A percentile compares a stretch with the other conserved stretches of the same genome.
Conservation (phyloP, 2,329 filamentous ascomycete species). For the Alternaria burnsii region DNA sequence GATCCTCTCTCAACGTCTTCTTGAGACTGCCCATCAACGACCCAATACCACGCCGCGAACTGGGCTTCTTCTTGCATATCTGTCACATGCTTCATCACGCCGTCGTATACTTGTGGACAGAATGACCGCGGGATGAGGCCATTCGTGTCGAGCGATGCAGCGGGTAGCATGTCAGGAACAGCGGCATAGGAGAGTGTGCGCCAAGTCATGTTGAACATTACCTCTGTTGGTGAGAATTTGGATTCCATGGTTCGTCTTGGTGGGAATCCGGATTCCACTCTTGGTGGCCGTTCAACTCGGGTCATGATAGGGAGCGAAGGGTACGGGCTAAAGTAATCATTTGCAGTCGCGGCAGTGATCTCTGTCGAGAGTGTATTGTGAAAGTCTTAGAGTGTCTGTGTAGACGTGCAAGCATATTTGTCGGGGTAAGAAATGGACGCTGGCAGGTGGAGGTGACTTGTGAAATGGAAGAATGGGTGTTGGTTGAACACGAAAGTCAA, state of each 20-base stretch:
- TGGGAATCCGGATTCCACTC: neutral
- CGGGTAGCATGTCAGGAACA: neutral
- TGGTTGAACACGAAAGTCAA: neutral
- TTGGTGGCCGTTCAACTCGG: no score
- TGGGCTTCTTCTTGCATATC: neutral
- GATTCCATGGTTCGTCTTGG: neutral
- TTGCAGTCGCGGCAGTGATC: no score
- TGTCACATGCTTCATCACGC: neutral
- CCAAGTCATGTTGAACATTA: neutral
- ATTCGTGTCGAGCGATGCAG: neutral
- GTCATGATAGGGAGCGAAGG: no score
- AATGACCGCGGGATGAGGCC: neutral
- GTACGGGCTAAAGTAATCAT: no score
- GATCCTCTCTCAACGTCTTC: neutral
- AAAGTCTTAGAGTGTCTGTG: no score
- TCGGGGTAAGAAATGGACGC: neutral
- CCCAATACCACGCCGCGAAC: constrained; percentile 1
- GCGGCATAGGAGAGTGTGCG: constrained; percentile 1
- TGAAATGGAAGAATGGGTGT: neutral
- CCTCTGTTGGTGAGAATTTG: neutral
- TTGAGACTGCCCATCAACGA: neutral
- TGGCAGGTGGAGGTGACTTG: neutral
- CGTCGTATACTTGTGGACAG: neutral
- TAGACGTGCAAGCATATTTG: neutral
- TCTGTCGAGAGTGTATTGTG: no score